Evolutionary conservation across 495 filamentous ascomycete species (phyloP).

Genomic region (Viridothelium virens): DNA sequence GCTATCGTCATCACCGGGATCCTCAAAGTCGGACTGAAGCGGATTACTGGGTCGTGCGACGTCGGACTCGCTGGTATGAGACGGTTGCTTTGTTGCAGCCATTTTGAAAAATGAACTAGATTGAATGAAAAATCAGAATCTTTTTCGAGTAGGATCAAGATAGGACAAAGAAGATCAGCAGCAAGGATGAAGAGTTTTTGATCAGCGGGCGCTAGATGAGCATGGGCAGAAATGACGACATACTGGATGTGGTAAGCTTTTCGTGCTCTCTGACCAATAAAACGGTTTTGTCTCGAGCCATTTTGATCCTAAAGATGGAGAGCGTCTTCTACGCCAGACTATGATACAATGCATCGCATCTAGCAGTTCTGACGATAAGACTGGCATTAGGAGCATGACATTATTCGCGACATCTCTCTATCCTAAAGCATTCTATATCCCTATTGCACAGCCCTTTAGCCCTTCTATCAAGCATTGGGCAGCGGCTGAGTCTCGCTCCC

Average conservation of each 20-base stretch:
- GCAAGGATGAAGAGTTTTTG: no score
- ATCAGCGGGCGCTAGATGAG: neutral
- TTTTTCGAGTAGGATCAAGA: no score
- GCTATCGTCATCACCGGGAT: conserved; percentile 18
- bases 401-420: neutral
- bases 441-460: neutral
- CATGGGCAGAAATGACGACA: neutral
- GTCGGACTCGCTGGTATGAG: neutral
- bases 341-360: no score
- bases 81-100: neutral
- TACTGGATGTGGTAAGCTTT: neutral
- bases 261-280: neutral
- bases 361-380: no score
- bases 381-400: neutral
- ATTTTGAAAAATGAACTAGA: neutral
- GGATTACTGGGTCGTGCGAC: conserved; percentile 23
- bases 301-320: neutral
- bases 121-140: neutral
- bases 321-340: no score
- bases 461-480: neutral
- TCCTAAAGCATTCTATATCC: neutral
- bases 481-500: conserved; percentile 15
- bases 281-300: neutral
- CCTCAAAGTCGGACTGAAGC: conserved; percentile 29
- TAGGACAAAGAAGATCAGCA: neutral